Base-by-base conservation (phyloP, 768 basidiomycete species). In the Coprinopsis marcescibilis region DNA sequence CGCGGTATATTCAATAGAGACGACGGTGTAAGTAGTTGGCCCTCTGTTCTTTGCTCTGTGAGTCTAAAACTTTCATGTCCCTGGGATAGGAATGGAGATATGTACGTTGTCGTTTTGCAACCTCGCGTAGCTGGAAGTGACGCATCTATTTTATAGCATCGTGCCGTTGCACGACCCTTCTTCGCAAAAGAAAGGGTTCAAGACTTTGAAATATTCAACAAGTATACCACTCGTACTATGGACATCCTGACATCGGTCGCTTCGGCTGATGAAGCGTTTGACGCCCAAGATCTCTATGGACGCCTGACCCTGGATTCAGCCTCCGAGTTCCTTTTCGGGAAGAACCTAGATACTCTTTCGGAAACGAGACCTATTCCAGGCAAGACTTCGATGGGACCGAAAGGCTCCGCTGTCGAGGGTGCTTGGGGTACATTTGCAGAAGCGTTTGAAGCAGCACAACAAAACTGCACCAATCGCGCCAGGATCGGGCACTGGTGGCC, bases 1-100 rank as follows among this genome's bases (percentile, higher is more conserved):
- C 69, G 76, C 51, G 84, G 85, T 2, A 86, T 89, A 30, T 89
- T 89, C 61, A 86, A 86, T 52, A 73, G 84, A 13, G 85, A 86
- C 59, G 85, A 83, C 54, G 77, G 81, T 63, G 80, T 79, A 57
- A 63, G 69, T 51, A 37, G 24, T 43, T 25, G 35, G 14, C 13
- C 32, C 17, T 41, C 21, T n/a, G n/a, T n/a, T n/a, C n/a, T n/a
- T n/a, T n/a, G n/a, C n/a, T n/a, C n/a, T n/a, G n/a, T n/a, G n/a
- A n/a, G n/a, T n/a, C n/a, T n/a, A n/a, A n/a, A n/a, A n/a, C n/a
- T n/a, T n/a, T n/a, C n/a, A n/a, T n/a, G n/a, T n/a, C n/a, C n/a
- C n/a, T n/a, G n/a, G n/a, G n/a, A 17, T 53, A 72, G 81, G 67
- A 64, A 51, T 86, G 83, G 83, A 83, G 80, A 67, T 75, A n/a